Base-by-base conservation (phyloP, 2,329 filamentous ascomycete species). In the Zymoseptoria passerinii region DNA sequence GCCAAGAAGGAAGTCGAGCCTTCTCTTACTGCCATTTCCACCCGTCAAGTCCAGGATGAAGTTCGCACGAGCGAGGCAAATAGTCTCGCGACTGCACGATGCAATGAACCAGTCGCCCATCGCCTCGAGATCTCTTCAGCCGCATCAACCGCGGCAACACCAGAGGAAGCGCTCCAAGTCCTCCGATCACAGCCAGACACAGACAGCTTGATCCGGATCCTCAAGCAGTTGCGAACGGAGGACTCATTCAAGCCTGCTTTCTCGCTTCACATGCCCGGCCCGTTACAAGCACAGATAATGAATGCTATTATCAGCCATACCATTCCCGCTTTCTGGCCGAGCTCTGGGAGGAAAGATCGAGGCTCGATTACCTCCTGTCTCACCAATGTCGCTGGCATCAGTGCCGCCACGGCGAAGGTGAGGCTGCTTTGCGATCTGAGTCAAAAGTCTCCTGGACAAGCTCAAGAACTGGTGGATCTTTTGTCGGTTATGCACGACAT, bases 261-360 rank as follows among this genome's bases (percentile, higher is more conserved):
- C 68, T 81, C 82, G 64, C 79, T 92, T 53, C 77, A 79, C 50
- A 72, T 77, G 2, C 86, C 90, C 3, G 81, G 81, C 29, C 85
- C 92, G 1, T 76, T 83, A 61, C 83, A 85, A 58, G 85, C 90
- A 19, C 88, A 91, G 66, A 83, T 96, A 29, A 78, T 92, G 55
- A 86, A 91, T 68, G 76, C 83, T 2, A 75, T 99, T 40, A 84
- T 95, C 59, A 85, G 82, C 16, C 83, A 85, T 29, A 91, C 88
- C 27, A 77, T 90, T 7, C 88, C 89, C 1, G 89, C 92, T 69
- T 95, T 92, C 73, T 97, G 94, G 92, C 70, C 78, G 2, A 67
- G 83, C 8, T 69, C 92, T n/a, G 60, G 68, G 18, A 48, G 57
- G 23, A 58, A 61, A 8, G 80, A 81, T 48, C 65, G 78, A 1